These are phyloP conservation scores for Arbutus unedo DNA, from an alignment of 148 eudicot species.

Conservation along the genomic window DNA sequence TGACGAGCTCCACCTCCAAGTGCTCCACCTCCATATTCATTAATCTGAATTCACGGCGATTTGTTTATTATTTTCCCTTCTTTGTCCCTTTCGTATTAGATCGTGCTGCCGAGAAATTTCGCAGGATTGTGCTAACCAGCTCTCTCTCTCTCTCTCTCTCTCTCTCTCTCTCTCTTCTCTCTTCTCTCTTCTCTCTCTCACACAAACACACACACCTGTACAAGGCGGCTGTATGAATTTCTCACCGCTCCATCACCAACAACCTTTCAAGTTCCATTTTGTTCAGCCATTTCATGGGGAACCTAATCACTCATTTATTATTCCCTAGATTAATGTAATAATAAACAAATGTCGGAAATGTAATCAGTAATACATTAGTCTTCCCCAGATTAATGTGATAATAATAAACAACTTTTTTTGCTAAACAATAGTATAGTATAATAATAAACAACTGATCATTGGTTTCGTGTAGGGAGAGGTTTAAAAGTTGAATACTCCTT, in stretches of 20 bases:
- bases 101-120: slow-evolving; percentile 3
- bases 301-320: no score
- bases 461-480: no score
- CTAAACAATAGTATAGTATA: no score
- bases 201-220: not conserved
- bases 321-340: not conserved
- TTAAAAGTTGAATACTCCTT: no score
- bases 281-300: not conserved
- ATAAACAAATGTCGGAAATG: no score
- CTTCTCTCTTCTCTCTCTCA: no score
- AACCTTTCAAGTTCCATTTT: not conserved
- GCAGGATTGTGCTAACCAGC: not conserved
- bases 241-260: not conserved
- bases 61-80: not conserved
- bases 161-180: no score
- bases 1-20: not conserved
- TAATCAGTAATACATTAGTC: no score
- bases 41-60: not conserved
- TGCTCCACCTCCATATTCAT: slow-evolving; percentile 1
- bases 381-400: no score
- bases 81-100: not conserved
- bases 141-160: not conserved
- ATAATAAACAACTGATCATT: no score
- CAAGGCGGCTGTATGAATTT: not conserved
- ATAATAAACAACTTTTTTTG: no score